Evolutionary conservation across 2,329 filamentous ascomycete species (phyloP).

Genomic region (Fusarium acutatum): DNA sequence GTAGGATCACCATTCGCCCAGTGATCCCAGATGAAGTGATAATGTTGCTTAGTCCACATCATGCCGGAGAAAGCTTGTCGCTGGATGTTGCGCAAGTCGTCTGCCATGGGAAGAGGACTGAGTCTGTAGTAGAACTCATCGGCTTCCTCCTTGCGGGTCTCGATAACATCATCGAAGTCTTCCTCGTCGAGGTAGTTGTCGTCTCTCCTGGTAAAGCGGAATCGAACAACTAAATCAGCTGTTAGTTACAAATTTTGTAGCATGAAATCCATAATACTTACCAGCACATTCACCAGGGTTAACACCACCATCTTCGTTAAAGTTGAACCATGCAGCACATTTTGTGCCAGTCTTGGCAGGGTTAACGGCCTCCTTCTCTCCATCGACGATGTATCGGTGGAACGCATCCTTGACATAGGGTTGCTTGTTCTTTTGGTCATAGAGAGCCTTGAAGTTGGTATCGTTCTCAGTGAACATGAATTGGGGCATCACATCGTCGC

Average conservation of each 20-base stretch:
- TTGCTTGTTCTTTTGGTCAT: constrained; percentile 79
- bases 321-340: constrained; percentile 88
- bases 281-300: constrained; percentile 91
- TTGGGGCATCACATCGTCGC: constrained; percentile 84
- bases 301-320: constrained; percentile 89
- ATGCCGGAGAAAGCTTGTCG: constrained; percentile 94
- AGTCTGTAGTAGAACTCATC: constrained; percentile 96
- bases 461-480: constrained; percentile 96
- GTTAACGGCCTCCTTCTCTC: constrained; percentile 83
- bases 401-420: constrained; percentile 96
- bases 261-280: constrained; percentile 56
- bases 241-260: background rate
- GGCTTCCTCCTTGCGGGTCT: constrained; percentile 85
- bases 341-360: constrained; percentile 85
- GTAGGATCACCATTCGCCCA: constrained; percentile 95
- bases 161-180: constrained; percentile 88
- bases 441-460: constrained; percentile 83
- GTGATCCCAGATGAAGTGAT: constrained; percentile 96
- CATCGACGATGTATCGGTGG: constrained; percentile 85
- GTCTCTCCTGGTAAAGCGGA: constrained; percentile 80
- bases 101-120: constrained; percentile 91
- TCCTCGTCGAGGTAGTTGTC: constrained; percentile 90
- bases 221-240: constrained; percentile 75
- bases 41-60: constrained; percentile 99
- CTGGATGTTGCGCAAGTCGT: constrained; percentile 94